Percentiles rank a stretch among this genome's conserved stretches.
Evolutionary conservation across 2,329 filamentous ascomycete species (phyloP).

Genomic region (Lecanicillium sp.): DNA sequence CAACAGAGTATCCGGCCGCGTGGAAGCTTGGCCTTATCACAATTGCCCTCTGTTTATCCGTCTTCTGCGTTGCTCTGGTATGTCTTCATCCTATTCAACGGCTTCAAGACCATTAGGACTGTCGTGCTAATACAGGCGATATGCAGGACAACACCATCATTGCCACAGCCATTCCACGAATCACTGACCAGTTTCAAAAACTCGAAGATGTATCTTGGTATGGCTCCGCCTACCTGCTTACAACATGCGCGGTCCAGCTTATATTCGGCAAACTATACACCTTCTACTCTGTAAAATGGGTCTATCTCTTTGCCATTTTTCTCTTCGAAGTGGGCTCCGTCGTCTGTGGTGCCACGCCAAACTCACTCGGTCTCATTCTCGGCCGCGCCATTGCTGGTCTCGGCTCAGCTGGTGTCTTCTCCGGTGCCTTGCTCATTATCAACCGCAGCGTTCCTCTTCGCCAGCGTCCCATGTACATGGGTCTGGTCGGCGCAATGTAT

Average conservation of each 20-base stretch:
- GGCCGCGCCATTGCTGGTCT: conserved; percentile 25
- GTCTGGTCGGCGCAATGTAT: conserved; percentile 28
- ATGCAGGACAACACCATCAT: conserved; percentile 32
- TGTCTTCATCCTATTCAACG: background rate
- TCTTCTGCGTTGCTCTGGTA: conserved; percentile 9
- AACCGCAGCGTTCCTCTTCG: conserved; percentile 23
- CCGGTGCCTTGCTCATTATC: conserved; percentile 32
- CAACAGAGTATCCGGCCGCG: conserved; percentile 20
- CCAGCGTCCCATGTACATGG: conserved; percentile 18
- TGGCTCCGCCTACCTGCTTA: conserved; percentile 18
- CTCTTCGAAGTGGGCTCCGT: conserved; percentile 26
- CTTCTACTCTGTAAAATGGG: conserved; percentile 14
- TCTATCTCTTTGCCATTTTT: conserved; percentile 39
- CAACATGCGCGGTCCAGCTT: conserved; percentile 19
- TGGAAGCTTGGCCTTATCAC: conserved; percentile 9
- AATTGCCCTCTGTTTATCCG: conserved; percentile 8
- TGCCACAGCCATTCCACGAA: conserved; percentile 21
- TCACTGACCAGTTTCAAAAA: conserved; percentile 19
- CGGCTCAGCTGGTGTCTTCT: conserved; percentile 35
- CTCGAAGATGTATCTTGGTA: conserved; percentile 21
- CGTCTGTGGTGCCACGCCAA: conserved; percentile 20
- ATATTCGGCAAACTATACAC: conserved; percentile 20
- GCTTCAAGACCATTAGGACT: background rate
- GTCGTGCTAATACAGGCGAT: conserved; percentile 13
- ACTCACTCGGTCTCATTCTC: conserved; percentile 21